A percentile compares a stretch with the other conserved stretches of the same genome.
Evolutionary conservation across 768 basidiomycete genomes (phyloP).

Genomic region (Boletus rubroflammeus): DNA sequence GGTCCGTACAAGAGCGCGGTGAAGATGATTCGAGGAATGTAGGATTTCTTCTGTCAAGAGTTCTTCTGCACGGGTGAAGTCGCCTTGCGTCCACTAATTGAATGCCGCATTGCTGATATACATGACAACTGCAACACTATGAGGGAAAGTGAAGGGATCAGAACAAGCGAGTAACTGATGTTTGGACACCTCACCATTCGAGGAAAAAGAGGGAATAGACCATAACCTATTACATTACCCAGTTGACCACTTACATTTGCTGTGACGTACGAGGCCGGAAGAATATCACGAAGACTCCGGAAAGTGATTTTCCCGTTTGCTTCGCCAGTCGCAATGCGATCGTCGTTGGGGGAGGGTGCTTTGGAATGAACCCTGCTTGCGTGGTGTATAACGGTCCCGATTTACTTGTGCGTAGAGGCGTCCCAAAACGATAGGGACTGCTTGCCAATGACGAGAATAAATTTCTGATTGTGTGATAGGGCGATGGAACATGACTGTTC

Average conservation of each 20-base stretch:
- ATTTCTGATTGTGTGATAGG: not conserved
- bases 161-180: too few relatives aligned
- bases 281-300: not conserved
- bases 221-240: not conserved
- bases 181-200: not conserved
- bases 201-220: too few relatives aligned
- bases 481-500: not conserved
- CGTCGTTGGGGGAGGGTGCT: not conserved
- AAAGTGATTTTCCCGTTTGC: not conserved
- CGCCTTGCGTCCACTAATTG: not conserved
- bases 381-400: not conserved
- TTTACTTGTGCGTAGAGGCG: not conserved
- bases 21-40: not conserved
- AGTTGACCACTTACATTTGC: not conserved
- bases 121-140: not conserved
- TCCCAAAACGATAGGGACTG: not conserved
- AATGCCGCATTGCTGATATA: not conserved
- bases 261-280: not conserved
- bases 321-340: not conserved
- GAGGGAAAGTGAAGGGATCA: not conserved
- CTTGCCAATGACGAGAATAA: rapidly evolving
- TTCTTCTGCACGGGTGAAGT: not conserved
- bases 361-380: not conserved
- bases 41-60: not conserved
- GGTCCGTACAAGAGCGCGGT: not conserved